Evolutionary conservation across 208 protist genomes (phyloP).

Genomic region (Trichomonas vaginalis): DNA sequence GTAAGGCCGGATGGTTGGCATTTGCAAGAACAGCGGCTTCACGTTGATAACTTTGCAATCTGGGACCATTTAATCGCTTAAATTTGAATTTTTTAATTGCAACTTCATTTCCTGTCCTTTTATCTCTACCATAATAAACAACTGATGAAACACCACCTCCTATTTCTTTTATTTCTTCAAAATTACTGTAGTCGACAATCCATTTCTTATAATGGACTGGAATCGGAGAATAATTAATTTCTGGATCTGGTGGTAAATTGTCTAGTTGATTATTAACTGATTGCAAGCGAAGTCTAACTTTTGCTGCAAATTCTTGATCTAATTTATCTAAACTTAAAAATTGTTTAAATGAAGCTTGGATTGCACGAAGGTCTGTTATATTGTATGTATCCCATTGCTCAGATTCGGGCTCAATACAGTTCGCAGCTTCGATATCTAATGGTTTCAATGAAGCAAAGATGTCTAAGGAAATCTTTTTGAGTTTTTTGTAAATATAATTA

Average conservation of each 20-base stretch:
- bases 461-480: background rate
- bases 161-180: background rate
- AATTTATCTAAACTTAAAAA: background rate
- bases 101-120: background rate
- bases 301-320: background rate
- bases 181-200: background rate
- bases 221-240: background rate
- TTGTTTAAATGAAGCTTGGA: background rate
- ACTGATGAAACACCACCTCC: background rate
- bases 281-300: background rate
- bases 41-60: background rate
- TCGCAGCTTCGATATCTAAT: background rate
- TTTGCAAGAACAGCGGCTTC: background rate
- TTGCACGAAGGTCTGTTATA: background rate
- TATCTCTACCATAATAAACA: background rate
- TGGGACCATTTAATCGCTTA: background rate
- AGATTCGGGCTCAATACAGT: background rate
- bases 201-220: background rate
- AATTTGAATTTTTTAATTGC: conserved; percentile 1
- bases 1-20: background rate
- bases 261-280: background rate
- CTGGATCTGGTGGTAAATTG: background rate
- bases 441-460: background rate
- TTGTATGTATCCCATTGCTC: background rate
- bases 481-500: background rate